Base-by-base conservation (phyloP, 2,329 filamentous ascomycete species). In the Fusarium citri region DNA sequence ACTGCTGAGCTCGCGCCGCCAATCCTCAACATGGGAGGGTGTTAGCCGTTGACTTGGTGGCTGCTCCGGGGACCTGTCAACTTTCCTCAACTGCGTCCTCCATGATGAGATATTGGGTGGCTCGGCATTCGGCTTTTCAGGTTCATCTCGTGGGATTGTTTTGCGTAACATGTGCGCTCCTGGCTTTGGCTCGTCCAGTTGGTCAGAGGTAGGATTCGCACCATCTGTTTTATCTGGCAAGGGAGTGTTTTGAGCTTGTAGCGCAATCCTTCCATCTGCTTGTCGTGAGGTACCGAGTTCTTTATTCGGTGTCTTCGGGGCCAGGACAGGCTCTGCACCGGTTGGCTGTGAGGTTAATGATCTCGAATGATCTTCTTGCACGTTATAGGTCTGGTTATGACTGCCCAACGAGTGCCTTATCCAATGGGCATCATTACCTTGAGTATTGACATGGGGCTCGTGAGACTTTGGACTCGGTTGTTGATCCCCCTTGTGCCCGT, bases 41-140 rank as follows among this genome's bases (percentile, higher is more conserved):
- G 62, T 72, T 25, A 55, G 14, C 15, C 49, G 47, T 53, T 64
- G 73, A 22, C 49, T 41, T 25, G 37, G 47, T 42, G 55, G 48
- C 40, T 65, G 53, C 11, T 71, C 69, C 47, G 69, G 58, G 30
- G 70, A 71, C 54, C 47, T 65, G 20, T 68, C 67, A 14, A 74
- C 65, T 40, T 70, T 76, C n/a, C 67, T 73, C 26, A 76, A 55
- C 40, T 74, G 73, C 20, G 69, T 65, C 53, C 72, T 74, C 71
- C 57, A 72, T 25, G 71, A 66, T 26, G 71, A 72, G 42, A 73
- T 58, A 43, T 56, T 46, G 11, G 61, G 62, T 11, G 37, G 34
- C 23, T 55, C 67, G 41, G 53, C 45, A 28, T 61, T 53, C 42
- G 43, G 49, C 40, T 28, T 55, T 42, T 53, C 48, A 55, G 46